These are phyloP conservation scores for Naematelia aurantialba DNA, from an alignment of 768 basidiomycete genomes.

Conservation along the genomic window DNA sequence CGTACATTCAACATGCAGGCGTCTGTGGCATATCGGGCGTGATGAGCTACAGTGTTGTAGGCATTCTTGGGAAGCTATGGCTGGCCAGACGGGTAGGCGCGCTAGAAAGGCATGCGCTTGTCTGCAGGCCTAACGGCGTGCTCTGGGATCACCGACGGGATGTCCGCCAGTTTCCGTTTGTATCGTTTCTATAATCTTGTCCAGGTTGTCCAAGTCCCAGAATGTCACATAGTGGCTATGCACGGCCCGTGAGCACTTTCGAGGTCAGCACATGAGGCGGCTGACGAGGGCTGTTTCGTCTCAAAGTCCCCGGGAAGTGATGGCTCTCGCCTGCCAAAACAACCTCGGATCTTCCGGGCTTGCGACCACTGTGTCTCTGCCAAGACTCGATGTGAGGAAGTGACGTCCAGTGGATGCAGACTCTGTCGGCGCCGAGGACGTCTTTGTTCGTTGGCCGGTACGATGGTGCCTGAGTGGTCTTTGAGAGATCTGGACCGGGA, in stretches of 20 bases:
- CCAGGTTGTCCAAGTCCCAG: too few relatives aligned
- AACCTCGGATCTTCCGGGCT: slow-evolving; percentile 17
- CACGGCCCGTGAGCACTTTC: neutral
- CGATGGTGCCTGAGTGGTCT: neutral
- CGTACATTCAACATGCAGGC: neutral
- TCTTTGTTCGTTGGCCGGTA: slow-evolving; percentile 17
- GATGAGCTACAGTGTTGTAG: neutral
- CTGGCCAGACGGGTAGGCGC: neutral
- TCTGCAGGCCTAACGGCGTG: too few relatives aligned
- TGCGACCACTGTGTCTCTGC: slow-evolving; percentile 24
- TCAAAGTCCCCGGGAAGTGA: neutral
- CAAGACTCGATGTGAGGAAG: slow-evolving; percentile 34
- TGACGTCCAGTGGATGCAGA: slow-evolving; percentile 17
- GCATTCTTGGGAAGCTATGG: neutral
- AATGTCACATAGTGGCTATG: neutral
- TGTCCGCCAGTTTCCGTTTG: neutral
- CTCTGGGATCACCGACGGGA: neutral
- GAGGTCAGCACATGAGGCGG: neutral
- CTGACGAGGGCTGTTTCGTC: neutral
- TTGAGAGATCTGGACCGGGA: neutral
- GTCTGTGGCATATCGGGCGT: too few relatives aligned
- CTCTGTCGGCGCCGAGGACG: slow-evolving; percentile 20
- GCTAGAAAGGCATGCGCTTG: too few relatives aligned
- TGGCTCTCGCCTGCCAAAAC: neutral
- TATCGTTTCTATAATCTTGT: too few relatives aligned